Evolutionary conservation across 495 filamentous ascomycete genomes (phyloP), one percentile per base, ranked within the genome.

Genomic region (Lentithecium fluviatile): DNA sequence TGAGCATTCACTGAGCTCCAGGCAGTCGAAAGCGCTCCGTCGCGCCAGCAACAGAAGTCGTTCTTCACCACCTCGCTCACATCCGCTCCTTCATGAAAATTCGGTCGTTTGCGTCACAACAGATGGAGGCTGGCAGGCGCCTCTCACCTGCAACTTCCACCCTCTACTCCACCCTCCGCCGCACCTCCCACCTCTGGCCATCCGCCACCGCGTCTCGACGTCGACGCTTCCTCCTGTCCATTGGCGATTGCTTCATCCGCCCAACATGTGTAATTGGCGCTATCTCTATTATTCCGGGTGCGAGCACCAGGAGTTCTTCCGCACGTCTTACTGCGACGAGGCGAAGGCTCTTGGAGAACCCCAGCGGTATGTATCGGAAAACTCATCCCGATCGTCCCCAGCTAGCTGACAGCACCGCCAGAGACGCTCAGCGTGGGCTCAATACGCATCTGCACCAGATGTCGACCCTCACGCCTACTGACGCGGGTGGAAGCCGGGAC

Each of bases 191-290:
- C 29, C 29, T 3, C 4, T 10, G 10, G 29, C 10, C 29, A 4
- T 32, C 29, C 10, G 29, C 29, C 10, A 3, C 29, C 10, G 29
- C 29, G 10, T 32, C 29, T 32, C 29, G 10, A 4, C 29, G 29
- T 32, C 42, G 26, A 43, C 5, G 19, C 40, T 43, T 20, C 13
- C 40, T n/a, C 40, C 13, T 43, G 40, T 43, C 5, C 13, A 6
- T 13, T 15, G 6, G 21, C 29, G 50, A 25, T 19, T 40, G 29
- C 47, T 43, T 19, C 51, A 40, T 43, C 47, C 38, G 21, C 19
- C n/a, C n/a, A 23, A 49, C 13, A 70, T 70, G 68, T 70, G 68
- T 49, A 20, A 29, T 10, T 70, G 64, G 45, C 47, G 42, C 15
- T 68, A 66, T 49, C 42, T 64, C 42, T 66, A 54, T 42, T 66